Evolutionary conservation across 2,329 filamentous ascomycete species (phyloP), one percentile per base, ranked within the genome.

Genomic region (Nothopassalora personata): DNA sequence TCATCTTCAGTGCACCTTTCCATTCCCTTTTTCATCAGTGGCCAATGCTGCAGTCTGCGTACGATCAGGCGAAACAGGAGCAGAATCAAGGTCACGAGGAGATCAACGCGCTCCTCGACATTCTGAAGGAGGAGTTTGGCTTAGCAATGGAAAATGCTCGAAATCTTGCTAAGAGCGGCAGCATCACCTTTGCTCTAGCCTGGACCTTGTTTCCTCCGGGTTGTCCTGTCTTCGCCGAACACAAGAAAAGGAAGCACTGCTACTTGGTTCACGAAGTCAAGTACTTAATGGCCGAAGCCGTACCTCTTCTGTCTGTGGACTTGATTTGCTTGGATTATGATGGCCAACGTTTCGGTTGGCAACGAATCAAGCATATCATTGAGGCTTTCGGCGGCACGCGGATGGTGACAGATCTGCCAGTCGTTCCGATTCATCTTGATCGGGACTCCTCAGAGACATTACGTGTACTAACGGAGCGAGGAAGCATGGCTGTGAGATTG

Each of bases 181-280:
- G 57, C 18, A 64, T 59, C 36, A 60, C 59, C 15, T 65, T 63
- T 59, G 48, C 43, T 28, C 49, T 63, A 13, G 53, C 63, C 19
- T 65, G 63, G 63, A 65, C 61, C 19, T n/a, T 65, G 18, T 63
- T 57, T n/a, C 59, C 63, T 8, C 55, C 55, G 5, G 59, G 61
- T 10, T 58, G 57, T 47, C 57, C 60, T 5, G 61, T 60, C 1
- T 49, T 61, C 15, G 53, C 34, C n/a, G 31, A 48, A 3, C 36
- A 57, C 9, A 60, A 59, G 19, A 55, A 52, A 11, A 54, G 58
- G 47, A 18, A 50, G 23, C 61, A 64, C 34, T 59, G 57, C 49
- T 59, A 56, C 11, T 48, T 63, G 18, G 53, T 63, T 6, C 45
- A 63, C 28, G 55, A 54, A 18, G 47, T 54, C 48, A 63, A 61